These are phyloP conservation scores for Collybia sp. DNA, from an alignment of 768 basidiomycete genomes.

Conservation along the genomic window DNA sequence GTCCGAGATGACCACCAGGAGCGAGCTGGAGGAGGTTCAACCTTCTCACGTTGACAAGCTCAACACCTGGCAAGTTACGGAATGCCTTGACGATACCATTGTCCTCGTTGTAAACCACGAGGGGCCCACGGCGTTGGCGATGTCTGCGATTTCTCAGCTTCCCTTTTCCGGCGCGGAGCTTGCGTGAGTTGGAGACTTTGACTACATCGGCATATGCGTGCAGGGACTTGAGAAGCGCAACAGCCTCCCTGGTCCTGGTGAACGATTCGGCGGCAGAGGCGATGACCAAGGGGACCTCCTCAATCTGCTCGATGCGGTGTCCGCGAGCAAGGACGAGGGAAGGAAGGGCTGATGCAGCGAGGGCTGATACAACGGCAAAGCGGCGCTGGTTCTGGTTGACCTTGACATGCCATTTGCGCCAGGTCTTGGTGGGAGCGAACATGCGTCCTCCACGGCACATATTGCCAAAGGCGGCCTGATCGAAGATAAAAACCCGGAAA, in stretches of 20 bases:
- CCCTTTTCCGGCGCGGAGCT: conserved; percentile 94
- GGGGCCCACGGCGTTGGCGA: conserved; percentile 95
- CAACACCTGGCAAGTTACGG: conserved; percentile 98
- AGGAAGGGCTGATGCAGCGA: conserved; percentile 96
- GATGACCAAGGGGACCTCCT: conserved; percentile 95
- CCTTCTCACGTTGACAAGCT: conserved; percentile 89
- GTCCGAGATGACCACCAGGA: conserved; percentile 97
- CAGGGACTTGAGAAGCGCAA: conserved; percentile 86
- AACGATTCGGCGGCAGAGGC: conserved; percentile 75
- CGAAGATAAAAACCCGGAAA: neutral
- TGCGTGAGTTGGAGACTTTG: conserved; percentile 97
- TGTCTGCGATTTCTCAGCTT: conserved; percentile 96
- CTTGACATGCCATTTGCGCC: conserved; percentile 99
- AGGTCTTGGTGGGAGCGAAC: conserved; percentile 99
- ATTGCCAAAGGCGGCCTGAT: conserved; percentile 97
- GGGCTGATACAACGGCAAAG: conserved; percentile 95
- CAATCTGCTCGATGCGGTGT: conserved; percentile 95
- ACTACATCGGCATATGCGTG: conserved; percentile 88
- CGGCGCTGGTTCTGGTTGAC: conserved; percentile 99
- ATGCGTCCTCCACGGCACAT: conserved; percentile 99
- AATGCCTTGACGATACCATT: conserved; percentile 97
- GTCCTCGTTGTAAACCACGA: conserved; percentile 96
- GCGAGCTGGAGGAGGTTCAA: conserved; percentile 99
- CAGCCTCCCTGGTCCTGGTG: conserved; percentile 96
- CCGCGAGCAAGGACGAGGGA: conserved; percentile 98